Percentiles rank a stretch among this genome's conserved stretches.
phyloP scores from a whole-genome alignment of 129 eudicot genomes.

The Glebionis coronaria region DNA sequence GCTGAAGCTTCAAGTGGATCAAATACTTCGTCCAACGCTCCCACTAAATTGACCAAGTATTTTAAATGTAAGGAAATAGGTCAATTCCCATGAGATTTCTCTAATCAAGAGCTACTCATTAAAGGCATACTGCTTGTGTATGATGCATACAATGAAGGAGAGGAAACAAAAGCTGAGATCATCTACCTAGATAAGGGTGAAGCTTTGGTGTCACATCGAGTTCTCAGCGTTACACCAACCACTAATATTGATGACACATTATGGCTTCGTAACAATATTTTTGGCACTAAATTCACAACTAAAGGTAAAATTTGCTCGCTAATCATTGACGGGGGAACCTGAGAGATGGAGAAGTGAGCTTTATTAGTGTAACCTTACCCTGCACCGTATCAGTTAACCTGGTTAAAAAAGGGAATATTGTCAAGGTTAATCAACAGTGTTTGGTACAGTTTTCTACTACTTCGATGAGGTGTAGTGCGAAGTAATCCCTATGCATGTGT shows the following conservation, averaged over 20 bases:
- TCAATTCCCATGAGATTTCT: not conserved
- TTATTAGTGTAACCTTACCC: not conserved
- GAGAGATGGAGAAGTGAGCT: too few relatives aligned
- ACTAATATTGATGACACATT: too few relatives aligned
- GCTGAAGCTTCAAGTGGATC: not conserved
- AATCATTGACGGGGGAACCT: slow-evolving; percentile 4
- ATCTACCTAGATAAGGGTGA: not conserved
- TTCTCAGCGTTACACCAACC: too few relatives aligned
- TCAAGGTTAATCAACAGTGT: too few relatives aligned
- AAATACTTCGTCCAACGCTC: not conserved
- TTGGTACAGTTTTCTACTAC: too few relatives aligned
- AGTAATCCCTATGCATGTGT: too few relatives aligned
- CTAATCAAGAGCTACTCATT: not conserved
- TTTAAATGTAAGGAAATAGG: not conserved
- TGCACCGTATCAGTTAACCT: not conserved
- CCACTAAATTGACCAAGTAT: not conserved
- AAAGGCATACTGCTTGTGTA: not conserved
- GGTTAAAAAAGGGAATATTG: not conserved
- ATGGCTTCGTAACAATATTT: too few relatives aligned
- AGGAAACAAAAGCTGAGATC: not conserved
- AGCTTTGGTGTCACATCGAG: too few relatives aligned
- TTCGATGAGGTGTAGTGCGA: too few relatives aligned
- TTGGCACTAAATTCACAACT: not conserved
- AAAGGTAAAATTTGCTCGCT: too few relatives aligned
- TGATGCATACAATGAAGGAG: not conserved